Base-by-base conservation (phyloP, 805 yeast genomes). In the Hanseniaspora vineae region DNA sequence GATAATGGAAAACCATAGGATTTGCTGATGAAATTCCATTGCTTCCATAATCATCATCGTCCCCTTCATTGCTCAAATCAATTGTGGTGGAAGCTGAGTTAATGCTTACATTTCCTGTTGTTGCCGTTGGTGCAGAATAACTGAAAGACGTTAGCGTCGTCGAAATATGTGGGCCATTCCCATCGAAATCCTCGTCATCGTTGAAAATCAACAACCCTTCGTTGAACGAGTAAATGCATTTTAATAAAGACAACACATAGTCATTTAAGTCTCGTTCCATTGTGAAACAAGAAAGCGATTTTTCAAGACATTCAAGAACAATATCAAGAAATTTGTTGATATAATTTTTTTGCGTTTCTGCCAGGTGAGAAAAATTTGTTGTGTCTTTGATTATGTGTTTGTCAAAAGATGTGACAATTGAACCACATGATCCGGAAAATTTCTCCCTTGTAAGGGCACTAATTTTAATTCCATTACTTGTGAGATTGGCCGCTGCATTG, bases 401-500 rank as follows among this genome's bases (percentile, higher is more conserved):
- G 32, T 43, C 50, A 29, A 47, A 18, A 15, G 35, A 47, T 9
- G 32, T 47, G 29, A 47, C 19, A 19, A 33, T 43, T 4, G 35
- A 14, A 31, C 39, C 40, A 23, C 31, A 40, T 9, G 33, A 44
- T 15, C 39, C 35, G 6, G 50, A 43, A 40, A 47, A 29, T 17
- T 17, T 40, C 17, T 31, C 39, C 11, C 35, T 18, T 14, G 46
- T 32, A n/a, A 46, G 47, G n/a, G 55, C 52, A 29, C 53, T 48
- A 5, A 54, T 52, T 29, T 51, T 56, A 1, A 53, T 50, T 10
- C 54, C 46, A n/a, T 43, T 40, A 14, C 57, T 61, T 2, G 67
- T 58, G 43, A 58, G 57, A 32, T 49, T 51, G 3, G 66, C 62
- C 5, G 63, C 57, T 23, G 29, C 29, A 23, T 23, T 23, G 29